Percentiles rank a stretch among this genome's conserved stretches.
Conservation (phyloP, 1,139 yeast species). For the Blastobotrys capitulatus region DNA sequence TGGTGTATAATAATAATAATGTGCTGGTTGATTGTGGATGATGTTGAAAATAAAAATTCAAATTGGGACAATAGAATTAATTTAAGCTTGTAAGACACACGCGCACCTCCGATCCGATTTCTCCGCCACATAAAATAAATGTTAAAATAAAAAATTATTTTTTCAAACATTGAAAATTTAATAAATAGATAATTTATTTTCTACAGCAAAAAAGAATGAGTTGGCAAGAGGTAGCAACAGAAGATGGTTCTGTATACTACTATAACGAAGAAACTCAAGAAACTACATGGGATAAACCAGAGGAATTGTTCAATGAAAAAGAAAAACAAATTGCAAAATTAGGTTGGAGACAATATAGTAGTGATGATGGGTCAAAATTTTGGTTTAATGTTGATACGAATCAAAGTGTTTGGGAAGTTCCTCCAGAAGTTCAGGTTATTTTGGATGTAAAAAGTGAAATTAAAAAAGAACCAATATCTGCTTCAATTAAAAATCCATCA, state of each 20-base stretch:
- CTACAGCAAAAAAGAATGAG: slow-evolving; percentile 15
- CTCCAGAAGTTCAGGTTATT: slow-evolving; percentile 38
- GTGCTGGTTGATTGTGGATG: too few species aligned
- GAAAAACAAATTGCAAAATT: slow-evolving; percentile 36
- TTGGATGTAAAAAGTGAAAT: background rate
- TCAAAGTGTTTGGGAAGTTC: slow-evolving; percentile 78
- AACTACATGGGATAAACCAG: slow-evolving; percentile 82
- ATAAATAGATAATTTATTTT: too few species aligned
- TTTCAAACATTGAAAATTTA: background rate
- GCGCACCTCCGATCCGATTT: background rate
- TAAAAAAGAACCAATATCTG: background rate
- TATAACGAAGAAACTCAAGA: slow-evolving; percentile 60
- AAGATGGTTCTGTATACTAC: slow-evolving; percentile 66
- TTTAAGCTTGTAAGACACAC: too few species aligned
- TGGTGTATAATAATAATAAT: too few species aligned
- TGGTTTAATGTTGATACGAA: slow-evolving; percentile 63
- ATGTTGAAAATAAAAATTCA: too few species aligned
- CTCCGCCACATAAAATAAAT: background rate
- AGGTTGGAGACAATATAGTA: slow-evolving; percentile 57
- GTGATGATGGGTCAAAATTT: slow-evolving; percentile 68
- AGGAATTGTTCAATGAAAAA: slow-evolving; percentile 36
- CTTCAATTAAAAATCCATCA: background rate
- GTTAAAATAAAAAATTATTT: background rate
- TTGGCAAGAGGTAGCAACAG: slow-evolving; percentile 66
- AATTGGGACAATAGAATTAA: too few species aligned